Conservation (phyloP, 1,284 basidiomycete species). For the Ganoderma lucidum region DNA sequence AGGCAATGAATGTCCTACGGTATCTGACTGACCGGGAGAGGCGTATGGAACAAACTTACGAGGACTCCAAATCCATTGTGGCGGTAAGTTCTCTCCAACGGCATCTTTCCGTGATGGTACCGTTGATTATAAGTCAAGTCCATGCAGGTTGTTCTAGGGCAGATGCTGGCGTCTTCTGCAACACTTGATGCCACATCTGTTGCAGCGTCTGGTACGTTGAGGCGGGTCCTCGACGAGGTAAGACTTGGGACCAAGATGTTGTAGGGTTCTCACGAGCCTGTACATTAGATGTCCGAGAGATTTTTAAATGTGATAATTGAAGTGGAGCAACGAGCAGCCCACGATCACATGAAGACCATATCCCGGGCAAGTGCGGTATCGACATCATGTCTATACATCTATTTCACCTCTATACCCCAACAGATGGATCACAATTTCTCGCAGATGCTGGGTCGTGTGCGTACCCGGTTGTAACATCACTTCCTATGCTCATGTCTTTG, state of each 20-base stretch:
- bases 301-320: conserved; percentile 8
- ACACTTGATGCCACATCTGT: conserved; percentile 35
- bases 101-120: not conserved
- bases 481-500: not conserved
- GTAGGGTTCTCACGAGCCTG: not conserved
- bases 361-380: conserved; percentile 11
- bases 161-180: conserved; percentile 36
- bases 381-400: not conserved
- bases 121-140: conserved; percentile 34
- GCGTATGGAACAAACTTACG: conserved; percentile 38
- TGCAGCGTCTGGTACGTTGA: conserved; percentile 28
- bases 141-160: conserved; percentile 38
- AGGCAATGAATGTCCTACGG: conserved; percentile 61
- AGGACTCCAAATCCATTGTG: conserved; percentile 38
- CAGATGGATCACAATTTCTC: conserved; percentile 15
- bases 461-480: not conserved
- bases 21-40: conserved; percentile 56
- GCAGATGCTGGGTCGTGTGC: conserved; percentile 7
- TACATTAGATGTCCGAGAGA: conserved; percentile 12
- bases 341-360: conserved; percentile 13
- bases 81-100: conserved; percentile 38
- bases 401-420: not conserved
- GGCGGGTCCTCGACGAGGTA: conserved; percentile 27
- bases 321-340: not conserved
- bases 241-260: not conserved